Evolutionary conservation across 345 rosid genomes (phyloP), one percentile per base, ranked within the genome.

Genomic region (Eucalyptus polybractea): DNA sequence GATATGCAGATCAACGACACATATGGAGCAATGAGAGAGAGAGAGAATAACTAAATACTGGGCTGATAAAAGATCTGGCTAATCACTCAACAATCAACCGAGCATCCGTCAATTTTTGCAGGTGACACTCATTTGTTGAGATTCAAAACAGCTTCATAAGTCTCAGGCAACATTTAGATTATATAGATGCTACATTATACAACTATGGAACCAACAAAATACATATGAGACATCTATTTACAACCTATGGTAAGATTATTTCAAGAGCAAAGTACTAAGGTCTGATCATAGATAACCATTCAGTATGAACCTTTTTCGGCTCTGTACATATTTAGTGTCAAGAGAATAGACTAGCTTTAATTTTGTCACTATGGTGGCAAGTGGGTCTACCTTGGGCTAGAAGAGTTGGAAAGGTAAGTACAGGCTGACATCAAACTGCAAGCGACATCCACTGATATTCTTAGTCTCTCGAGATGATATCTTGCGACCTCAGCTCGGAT

Each of bases 401-500:
- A 27, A 81, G 89, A 89, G 91, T 90, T 90, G 45, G 95, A 91
- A 58, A 93, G 89, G 89, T 80, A 85, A 50, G 92, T 81, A 89
- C 91, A 91, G 90, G 94, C 95, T n/a, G 92, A 89, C 90, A 91
- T 88, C 80, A 95, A 89, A 89, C 91, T 92, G 76, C 93, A 90
- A 91, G 91, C 91, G 81, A 89, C 88, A 22, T 94, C 89, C 88
- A 91, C 96, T 49, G 92, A 86, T 91, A 98, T 92, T 60, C 96
- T 98, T 92, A 98, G 89, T 88, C 99, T 95, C 90, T 87, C 89
- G 49, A 98, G 95, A 93, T 95, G 98, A 89, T 97, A 97, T 72
- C 93, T 86, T 7, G 98, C 93, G 65, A 96, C 98, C 94, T 95
- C 99, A 16, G 97, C 96, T 80, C 98, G 96, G 56, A 95, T 93